Base-by-base conservation (phyloP, 1,284 basidiomycete species). In the Ustilago vetiveriae region DNA sequence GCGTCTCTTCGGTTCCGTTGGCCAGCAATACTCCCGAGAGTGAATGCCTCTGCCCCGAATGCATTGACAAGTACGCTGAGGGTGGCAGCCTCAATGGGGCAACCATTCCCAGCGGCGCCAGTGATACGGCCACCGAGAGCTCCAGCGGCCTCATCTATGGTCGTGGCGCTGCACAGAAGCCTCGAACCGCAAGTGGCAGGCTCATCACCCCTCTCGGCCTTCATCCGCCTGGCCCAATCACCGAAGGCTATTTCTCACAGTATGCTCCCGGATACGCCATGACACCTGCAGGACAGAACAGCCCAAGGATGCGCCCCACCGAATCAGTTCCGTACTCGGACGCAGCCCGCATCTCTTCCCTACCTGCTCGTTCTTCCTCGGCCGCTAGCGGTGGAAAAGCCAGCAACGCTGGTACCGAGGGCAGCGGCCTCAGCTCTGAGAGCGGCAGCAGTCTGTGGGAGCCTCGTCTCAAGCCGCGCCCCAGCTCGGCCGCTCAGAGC, bases 121-220 rank as follows among this genome's bases (percentile, higher is more conserved):
- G 75, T 51, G 75, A 75, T 36, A 76, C 73, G 10, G 65, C 65
- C n/a, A 75, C 73, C 6, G 75, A 75, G 38, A 74, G 74, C 59
- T 75, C 72, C 24, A 63, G 45, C 24, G 68, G 68, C 27, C 64
- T 74, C 49, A 35, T 64, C 21, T 72, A 74, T 30, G 53, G 37
- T 39, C 59, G 64, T 11, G 37, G 39, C 5, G 41, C 45, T 11
- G 52, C 46, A 11, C 63, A 70, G 32, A 74, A 78, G 64, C 68
- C 67, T 39, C 54, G 75, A 24, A 69, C 75, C 16, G 58, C 56
- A 21, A 76, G 74, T 32, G 75, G 75, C n/a, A 59, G 75, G 9
- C 58, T 78, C 46, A 49, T 78, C 36, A 78, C 75, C 4, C 75
- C 75, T 1, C 66, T 70, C 8, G 60, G 63, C 26, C 51, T 78